Percentiles rank a stretch among this genome's conserved stretches.
These are phyloP conservation scores for California macrophylla DNA, from an alignment of 441 rosid genomes.

Conservation along the genomic window DNA sequence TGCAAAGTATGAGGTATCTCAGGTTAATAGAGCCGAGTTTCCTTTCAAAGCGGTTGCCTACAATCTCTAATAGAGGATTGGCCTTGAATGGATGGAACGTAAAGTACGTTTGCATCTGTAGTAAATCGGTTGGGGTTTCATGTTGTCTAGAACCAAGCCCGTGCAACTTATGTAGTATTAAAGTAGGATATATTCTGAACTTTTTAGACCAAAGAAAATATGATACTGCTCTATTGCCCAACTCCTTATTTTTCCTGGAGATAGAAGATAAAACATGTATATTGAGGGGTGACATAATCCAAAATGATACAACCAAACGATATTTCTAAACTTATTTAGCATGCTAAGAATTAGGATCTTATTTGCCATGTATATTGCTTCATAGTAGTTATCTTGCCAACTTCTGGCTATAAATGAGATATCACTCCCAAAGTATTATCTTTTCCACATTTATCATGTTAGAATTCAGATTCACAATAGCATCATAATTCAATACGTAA, in stretches of 20 bases:
- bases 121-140: background rate
- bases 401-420: background rate
- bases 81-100: background rate
- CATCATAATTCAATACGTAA: background rate
- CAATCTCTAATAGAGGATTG: background rate
- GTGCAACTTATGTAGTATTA: background rate
- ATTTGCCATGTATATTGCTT: background rate
- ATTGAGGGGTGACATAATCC: background rate
- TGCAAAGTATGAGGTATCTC: background rate
- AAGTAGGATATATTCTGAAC: background rate
- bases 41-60: background rate
- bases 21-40: background rate
- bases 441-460: background rate
- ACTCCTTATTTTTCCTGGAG: background rate
- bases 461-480: background rate
- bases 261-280: background rate
- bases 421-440: background rate
- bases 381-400: background rate
- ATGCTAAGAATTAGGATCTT: background rate
- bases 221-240: background rate
- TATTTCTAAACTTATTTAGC: background rate
- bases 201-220: background rate
- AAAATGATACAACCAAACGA: background rate
- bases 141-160: background rate
- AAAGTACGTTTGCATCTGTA: background rate